A percentile compares a stretch with the other conserved stretches of the same genome.
phyloP scores from a whole-genome alignment of 2,329 filamentous ascomycete species.

The Pseudonectria buxi region DNA sequence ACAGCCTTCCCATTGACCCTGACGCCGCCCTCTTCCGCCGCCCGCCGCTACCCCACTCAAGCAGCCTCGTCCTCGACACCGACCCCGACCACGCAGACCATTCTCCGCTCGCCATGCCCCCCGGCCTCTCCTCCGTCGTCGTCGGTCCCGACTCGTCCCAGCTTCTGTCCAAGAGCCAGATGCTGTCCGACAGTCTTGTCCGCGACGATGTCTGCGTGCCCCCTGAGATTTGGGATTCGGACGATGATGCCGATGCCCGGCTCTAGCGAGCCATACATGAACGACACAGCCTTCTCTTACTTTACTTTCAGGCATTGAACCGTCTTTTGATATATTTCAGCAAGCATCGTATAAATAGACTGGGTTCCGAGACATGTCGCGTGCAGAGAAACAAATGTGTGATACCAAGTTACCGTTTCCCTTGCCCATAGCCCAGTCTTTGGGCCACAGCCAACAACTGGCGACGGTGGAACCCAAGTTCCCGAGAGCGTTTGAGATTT shows the following conservation, averaged over 20 bases:
- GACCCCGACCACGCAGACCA: constrained; percentile 20
- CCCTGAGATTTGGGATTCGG: constrained; percentile 32
- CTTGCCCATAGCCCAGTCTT: too few relatives aligned
- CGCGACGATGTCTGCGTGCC: constrained; percentile 27
- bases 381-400: too few relatives aligned
- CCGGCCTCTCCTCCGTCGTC: constrained; percentile 8
- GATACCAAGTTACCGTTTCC: too few relatives aligned
- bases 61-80: constrained; percentile 18
- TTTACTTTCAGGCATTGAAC: too few relatives aligned
- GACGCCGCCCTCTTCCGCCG: constrained; percentile 6
- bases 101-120: constrained; percentile 11
- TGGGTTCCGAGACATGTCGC: too few relatives aligned
- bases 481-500: too few relatives aligned
- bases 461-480: too few relatives aligned
- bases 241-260: constrained; percentile 20
- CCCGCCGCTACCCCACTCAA: constrained; percentile 15
- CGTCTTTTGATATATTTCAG: too few relatives aligned
- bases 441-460: too few relatives aligned
- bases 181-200: constrained; percentile 42
- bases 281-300: too few relatives aligned
- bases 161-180: constrained; percentile 44
- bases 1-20: constrained; percentile 8
- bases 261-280: constrained; percentile 11
- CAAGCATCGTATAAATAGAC: too few relatives aligned
- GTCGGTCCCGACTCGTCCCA: constrained; percentile 31